Evolutionary conservation across 73 alveolate species (phyloP), one percentile per base, ranked within the genome.

Genomic region (Uronychia binucleata): DNA sequence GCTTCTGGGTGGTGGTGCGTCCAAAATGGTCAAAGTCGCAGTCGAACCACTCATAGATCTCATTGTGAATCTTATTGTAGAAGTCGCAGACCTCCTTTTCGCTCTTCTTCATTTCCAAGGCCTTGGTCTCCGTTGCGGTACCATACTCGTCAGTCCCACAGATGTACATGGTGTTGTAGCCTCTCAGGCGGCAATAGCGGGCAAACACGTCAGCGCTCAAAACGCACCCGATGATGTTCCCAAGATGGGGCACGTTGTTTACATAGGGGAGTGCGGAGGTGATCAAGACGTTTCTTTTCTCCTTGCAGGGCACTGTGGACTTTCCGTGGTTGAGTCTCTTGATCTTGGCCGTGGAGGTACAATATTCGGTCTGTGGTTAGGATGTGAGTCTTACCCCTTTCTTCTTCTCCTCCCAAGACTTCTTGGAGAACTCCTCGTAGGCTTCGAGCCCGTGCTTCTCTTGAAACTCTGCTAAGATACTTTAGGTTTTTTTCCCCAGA

Each of bases 71-170:
- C 75, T 87, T 94, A 90, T 83, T 86, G 88, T 95, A 98, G 58
- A 97, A 83, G 77, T 93, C 98, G 83, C 99, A 98, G 85, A 98
- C 93, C 78, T 96, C 95, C 84, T 33, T 98, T 90, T 86, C 90
- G 77, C 58, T 88, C 92, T 83, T 98, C 99, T 96, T 96, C 94
- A 46, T 46, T 46, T 5, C 5, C 0, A 97, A 57, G 31, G 99
- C 99, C 81, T 97, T 98, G 26, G 98, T 97, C 88, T 98, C 99
- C 33, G 99, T 98, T 0, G 99, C 99, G 30, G 99, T 98, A 28
- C 99, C 99, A 86, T 98, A 97, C 88, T 98, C 99, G 83, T 98
- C 99, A 67, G 99, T 98, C 27, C 99, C 99, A 80, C 99, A 98
- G 32, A 97, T 80, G 74, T 97, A 98, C 34, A 98, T 60, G 1